A percentile compares a stretch with the other conserved stretches of the same genome.
Conservation (phyloP, 164 flowering plant species). For the Cinnamomum micranthum region DNA sequence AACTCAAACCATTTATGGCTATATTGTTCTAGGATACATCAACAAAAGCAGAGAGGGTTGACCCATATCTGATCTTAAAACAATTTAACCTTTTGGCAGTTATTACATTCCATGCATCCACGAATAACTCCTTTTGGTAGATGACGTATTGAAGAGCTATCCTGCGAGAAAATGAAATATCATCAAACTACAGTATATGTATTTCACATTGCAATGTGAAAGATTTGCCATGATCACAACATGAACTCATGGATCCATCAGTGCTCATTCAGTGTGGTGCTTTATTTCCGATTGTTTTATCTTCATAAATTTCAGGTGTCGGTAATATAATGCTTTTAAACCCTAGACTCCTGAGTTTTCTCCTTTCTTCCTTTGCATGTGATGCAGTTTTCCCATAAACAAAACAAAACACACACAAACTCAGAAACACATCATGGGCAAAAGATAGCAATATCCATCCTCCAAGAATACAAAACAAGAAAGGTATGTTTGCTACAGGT, state of each 20-base stretch:
- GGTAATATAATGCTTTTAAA: too few relatives aligned
- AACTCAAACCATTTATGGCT: neutral
- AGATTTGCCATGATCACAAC: neutral
- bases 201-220: neutral
- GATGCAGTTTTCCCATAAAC: too few relatives aligned
- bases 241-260: too few relatives aligned
- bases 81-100: slow-evolving; percentile 81
- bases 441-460: neutral
- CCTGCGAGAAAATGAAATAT: slow-evolving; percentile 32
- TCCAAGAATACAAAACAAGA: neutral
- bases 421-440: neutral
- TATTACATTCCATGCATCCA: slow-evolving; percentile 71
- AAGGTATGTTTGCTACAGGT: neutral
- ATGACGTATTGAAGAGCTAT: slow-evolving; percentile 19
- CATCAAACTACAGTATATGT: neutral
- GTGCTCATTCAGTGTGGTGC: too few relatives aligned
- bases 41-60: neutral
- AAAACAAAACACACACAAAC: neutral
- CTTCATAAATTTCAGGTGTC: too few relatives aligned
- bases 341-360: too few relatives aligned
- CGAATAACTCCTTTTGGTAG: slow-evolving; percentile 88
- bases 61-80: neutral
- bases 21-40: neutral
- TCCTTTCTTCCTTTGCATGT: too few relatives aligned
- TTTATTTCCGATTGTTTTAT: too few relatives aligned